Percentiles rank a stretch among this genome's conserved stretches.
Evolutionary conservation across 1,139 yeast species (phyloP).

Genomic region (Magnusiomyces tetraspermus): DNA sequence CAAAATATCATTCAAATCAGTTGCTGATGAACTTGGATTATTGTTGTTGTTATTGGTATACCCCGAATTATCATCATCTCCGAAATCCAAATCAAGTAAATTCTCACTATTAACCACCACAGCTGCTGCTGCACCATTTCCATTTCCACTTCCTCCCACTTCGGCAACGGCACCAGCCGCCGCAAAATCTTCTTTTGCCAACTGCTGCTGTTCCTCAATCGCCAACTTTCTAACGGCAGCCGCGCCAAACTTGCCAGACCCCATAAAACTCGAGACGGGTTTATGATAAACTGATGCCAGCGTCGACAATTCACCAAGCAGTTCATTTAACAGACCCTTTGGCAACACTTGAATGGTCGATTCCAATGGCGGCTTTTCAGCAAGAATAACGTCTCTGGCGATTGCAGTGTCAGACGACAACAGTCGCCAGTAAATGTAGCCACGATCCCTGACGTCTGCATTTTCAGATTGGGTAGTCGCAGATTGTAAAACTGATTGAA

Average conservation of each 20-base stretch:
- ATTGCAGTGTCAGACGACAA: constrained; percentile 51
- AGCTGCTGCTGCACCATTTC: background rate
- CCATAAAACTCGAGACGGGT: constrained; percentile 63
- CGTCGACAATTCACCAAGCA: constrained; percentile 70
- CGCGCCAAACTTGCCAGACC: constrained; percentile 37
- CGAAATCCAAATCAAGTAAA: constrained; percentile 74
- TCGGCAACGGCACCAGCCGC: constrained; percentile 36
- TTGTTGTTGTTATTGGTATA: constrained; percentile 15
- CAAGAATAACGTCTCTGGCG: constrained; percentile 45
- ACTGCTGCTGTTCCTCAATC: constrained; percentile 65
- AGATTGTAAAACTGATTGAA: constrained; percentile 64
- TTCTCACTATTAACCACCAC: constrained; percentile 54
- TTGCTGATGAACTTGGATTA: constrained; percentile 20
- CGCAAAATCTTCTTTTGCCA: constrained; percentile 71
- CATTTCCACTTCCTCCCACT: constrained; percentile 7
- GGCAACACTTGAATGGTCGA: constrained; percentile 66
- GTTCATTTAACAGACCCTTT: constrained; percentile 55
- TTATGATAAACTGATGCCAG: constrained; percentile 84
- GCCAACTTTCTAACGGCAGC: constrained; percentile 42
- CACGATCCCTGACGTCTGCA: constrained; percentile 90
- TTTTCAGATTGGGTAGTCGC: constrained; percentile 78
- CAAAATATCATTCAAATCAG: constrained; percentile 29
- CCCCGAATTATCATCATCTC: constrained; percentile 25
- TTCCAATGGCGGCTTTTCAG: constrained; percentile 60
- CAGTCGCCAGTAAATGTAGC: constrained; percentile 89